A percentile compares a stretch with the other conserved stretches of the same genome.
phyloP scores from a whole-genome alignment of 2,329 filamentous ascomycete genomes.

The Xylaria hypoxylon region DNA sequence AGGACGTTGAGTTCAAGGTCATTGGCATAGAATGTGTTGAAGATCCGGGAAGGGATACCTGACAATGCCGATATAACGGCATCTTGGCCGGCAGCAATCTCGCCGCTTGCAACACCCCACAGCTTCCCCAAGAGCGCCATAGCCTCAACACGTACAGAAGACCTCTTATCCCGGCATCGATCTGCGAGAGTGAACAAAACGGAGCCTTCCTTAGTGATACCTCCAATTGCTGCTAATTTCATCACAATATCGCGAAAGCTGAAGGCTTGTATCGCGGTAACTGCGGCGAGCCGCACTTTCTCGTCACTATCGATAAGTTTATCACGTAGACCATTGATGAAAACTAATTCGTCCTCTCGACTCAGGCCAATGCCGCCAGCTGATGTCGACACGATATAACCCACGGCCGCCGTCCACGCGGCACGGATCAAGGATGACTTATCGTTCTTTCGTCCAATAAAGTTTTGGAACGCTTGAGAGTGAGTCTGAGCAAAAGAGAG shows the following conservation, averaged over 20 bases:
- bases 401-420: conserved; percentile 86
- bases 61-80: conserved; percentile 78
- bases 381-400: conserved; percentile 89
- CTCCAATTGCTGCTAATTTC: conserved; percentile 82
- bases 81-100: conserved; percentile 86
- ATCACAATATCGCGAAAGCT: conserved; percentile 82
- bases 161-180: conserved; percentile 86
- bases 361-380: conserved; percentile 90
- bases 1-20: conserved; percentile 86
- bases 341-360: conserved; percentile 79
- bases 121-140: conserved; percentile 87
- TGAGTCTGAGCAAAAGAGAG: conserved; percentile 91
- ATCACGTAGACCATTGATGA: conserved; percentile 80
- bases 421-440: conserved; percentile 85
- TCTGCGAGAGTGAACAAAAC: conserved; percentile 86
- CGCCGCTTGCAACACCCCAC: conserved; percentile 92
- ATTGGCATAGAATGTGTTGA: conserved; percentile 91
- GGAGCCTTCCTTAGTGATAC: conserved; percentile 79
- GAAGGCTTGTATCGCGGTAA: conserved; percentile 85
- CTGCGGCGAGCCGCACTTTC: conserved; percentile 88
- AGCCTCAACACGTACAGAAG: conserved; percentile 83
- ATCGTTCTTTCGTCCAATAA: conserved; percentile 86
- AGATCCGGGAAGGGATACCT: conserved; percentile 84
- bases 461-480: conserved; percentile 81
- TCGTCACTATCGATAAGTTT: conserved; percentile 91